These are phyloP conservation scores for Fusarium staphyleae DNA, from an alignment of 2,329 filamentous ascomycete species.

Conservation along the genomic window DNA sequence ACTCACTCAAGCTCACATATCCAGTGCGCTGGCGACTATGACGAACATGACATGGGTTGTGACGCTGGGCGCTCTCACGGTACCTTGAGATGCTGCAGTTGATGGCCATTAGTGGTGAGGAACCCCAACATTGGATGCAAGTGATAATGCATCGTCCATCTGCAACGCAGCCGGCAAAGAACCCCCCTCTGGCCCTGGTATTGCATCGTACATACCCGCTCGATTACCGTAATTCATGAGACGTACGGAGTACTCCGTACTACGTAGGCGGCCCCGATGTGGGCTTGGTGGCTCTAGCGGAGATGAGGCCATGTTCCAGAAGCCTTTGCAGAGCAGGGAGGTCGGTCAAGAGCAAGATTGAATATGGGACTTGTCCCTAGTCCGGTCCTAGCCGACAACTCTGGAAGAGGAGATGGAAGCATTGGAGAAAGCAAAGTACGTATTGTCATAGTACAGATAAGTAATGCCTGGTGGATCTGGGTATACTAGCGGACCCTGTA, in stretches of 20 bases:
- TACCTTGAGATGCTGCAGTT: too few relatives aligned
- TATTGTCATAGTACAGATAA: too few relatives aligned
- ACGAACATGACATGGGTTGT: constrained; percentile 10
- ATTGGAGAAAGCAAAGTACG: neutral
- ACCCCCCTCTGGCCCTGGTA: constrained; percentile 10
- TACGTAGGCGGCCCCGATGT: neutral
- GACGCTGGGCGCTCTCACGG: too few relatives aligned
- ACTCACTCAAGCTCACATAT: constrained; percentile 5
- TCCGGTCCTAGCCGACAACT: neutral
- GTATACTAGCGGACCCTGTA: constrained; percentile 3
- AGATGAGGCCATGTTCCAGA: constrained; percentile 40
- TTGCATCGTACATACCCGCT: constrained; percentile 8
- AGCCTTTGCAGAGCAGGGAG: constrained; percentile 29
- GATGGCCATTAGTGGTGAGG: too few relatives aligned
- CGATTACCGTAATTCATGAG: too few relatives aligned
- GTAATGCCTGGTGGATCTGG: constrained; percentile 1
- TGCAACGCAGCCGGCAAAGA: constrained; percentile 11
- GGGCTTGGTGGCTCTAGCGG: constrained; percentile 15
- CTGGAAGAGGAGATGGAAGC: too few relatives aligned
- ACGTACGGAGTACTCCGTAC: too few relatives aligned
- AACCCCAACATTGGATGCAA: constrained; percentile 35
- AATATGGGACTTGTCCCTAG: neutral
- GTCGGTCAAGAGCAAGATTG: neutral
- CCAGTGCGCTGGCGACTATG: constrained; percentile 4
- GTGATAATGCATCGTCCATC: constrained; percentile 23